Base-by-base conservation (phyloP, 2,329 filamentous ascomycete species). In the Colletotrichum camelliae region DNA sequence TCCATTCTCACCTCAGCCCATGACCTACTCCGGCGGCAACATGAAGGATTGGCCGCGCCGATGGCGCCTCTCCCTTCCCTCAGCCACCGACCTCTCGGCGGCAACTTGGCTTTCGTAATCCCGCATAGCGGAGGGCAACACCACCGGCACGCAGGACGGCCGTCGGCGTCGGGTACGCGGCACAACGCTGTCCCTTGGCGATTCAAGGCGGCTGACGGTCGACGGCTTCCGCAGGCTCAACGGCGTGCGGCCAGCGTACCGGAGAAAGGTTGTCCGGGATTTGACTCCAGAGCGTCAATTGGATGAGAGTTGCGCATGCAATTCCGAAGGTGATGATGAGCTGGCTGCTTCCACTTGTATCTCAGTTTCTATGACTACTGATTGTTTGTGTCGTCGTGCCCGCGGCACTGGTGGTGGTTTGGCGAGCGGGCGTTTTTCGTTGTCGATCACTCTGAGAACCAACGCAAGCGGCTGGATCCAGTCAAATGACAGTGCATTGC, bases 131-230 rank as follows among this genome's bases (percentile, higher is more conserved):
- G 65, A 68, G 39, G 60, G 58, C 10, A 37, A 31, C 27, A 52
- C 29, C 29, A 57, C 39, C 68, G 68, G 39, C 35, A 35, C 64
- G 33, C 21, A 52, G 7, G 33, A 58, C 74, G 43, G 74, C 58
- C 57, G 57, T 65, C 70, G 65, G 64, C 65, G 48, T 65, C 70
- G 70, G 74, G 21, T 39, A 65, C 37, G 43, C 74, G 70, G 74
- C 70, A 75, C 29, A 37, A 31, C 12, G 27, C 24, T 48, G 33
- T 31, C 48, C 48, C 64, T 73, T 73, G 67, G 67, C 67, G 55
- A 33, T 6, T 52, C 10, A 52, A 13, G 43, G 43, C 43, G 43
- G 43, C 67, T 61, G 57, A 37, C 67, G 72, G 72, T 39, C 57
- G 27, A 62, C 69, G 69, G 73, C 73, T 67, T 21, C 43, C 68